These are phyloP conservation scores for Solanum medicagineum DNA, from an alignment of 257 asterid genomes.

Conservation along the genomic window DNA sequence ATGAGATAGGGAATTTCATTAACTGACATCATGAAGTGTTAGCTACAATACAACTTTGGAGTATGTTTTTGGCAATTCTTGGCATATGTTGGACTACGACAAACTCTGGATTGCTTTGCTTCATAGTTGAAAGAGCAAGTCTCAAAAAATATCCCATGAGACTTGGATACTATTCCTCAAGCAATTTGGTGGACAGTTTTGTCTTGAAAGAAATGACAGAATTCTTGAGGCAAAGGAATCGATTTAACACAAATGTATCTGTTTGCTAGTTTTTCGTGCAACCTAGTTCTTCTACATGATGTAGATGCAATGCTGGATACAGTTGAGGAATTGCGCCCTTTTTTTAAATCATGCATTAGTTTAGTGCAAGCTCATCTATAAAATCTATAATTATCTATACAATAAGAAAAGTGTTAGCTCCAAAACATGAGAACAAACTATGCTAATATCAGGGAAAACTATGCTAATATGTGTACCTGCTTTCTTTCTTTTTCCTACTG, in stretches of 20 bases:
- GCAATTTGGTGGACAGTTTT: not conserved
- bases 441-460: too few species aligned
- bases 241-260: not conserved
- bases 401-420: not conserved
- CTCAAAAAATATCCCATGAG: not conserved
- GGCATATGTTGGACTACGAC: not conserved
- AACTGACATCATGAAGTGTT: not conserved
- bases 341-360: not conserved
- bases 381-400: not conserved
- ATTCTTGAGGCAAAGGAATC: not conserved
- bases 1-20: not conserved
- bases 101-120: not conserved
- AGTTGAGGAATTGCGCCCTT: not conserved
- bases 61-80: not conserved
- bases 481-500: too few species aligned
- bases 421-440: too few species aligned
- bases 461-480: too few species aligned
- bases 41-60: not conserved
- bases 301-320: not conserved
- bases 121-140: not conserved
- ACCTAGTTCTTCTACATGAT: not conserved
- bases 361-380: not conserved
- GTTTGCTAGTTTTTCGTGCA: not conserved
- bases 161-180: not conserved
- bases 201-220: not conserved